Base-by-base conservation (phyloP, 306 rosid species). In the Prunus kanzakura region DNA sequence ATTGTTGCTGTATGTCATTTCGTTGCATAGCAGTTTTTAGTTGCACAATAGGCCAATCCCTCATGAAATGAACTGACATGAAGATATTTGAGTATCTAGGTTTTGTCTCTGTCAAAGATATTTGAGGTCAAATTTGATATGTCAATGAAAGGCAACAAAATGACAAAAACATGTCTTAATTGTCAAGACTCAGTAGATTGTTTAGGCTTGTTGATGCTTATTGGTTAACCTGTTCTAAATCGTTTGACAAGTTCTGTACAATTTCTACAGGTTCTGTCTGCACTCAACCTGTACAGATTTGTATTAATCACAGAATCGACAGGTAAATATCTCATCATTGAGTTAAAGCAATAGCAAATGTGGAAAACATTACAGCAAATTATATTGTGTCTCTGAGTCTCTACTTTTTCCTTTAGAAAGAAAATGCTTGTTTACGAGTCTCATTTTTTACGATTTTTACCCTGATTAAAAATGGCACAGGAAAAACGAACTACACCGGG, bases 281-380 rank as follows among this genome's bases (percentile, higher is more conserved):
- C 91, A 11, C 99, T 95, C 84, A 95, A 92, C 83, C 80, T 95
- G 29, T 91, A 95, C 93, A 83, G 97, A 77, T 92, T 86, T 74
- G 78, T 86, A 47, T 80, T 90, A 72, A 88, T 92, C 85, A 88
- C 93, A 61, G 97, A 95, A 87, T 86, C 91, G 52, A 71, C 91
- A 80, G 92, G 99, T 95, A 86, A 41, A 45, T 3, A 19, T 56
- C 1, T 11, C 25, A 20, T 54, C 43, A 2, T 13, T 46, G 45
- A 54, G 55, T 64, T 41, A 69, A 78, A 51, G 60, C 19, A 64
- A 69, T 73, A 51, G 60, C 19, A 51, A 11, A 30, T 12, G 46
- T 41, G 0, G 43, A 38, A 38, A 38, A 38, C 43, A 38, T 38
- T 1, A 38, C 43, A 38, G 9, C 43, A 38, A 38, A 38, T 38